phyloP scores from a whole-genome alignment of 202 grass and related monocot genomes.

The Sporobolus alterniflorus region DNA sequence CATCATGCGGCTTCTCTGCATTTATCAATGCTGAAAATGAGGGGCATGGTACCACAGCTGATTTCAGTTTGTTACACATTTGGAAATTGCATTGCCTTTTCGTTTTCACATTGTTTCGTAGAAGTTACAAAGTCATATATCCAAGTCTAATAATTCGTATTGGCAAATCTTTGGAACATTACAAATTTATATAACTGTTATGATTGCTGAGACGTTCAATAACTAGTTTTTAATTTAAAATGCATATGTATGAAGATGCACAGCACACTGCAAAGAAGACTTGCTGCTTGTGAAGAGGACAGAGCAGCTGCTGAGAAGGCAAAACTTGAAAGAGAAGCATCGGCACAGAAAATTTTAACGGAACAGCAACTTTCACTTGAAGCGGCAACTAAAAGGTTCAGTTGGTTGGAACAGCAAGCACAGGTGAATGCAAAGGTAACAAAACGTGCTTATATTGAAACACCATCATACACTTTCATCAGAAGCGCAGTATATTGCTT shows the following conservation, averaged over 20 bases:
- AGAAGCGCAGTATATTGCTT: not conserved
- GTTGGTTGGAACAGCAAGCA: conserved; percentile 63
- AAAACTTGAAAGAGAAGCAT: conserved; percentile 57
- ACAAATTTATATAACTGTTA: not conserved
- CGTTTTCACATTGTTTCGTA: too few species aligned
- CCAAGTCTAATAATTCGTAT: not conserved
- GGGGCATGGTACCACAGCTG: too few species aligned
- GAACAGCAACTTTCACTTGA: conserved; percentile 63
- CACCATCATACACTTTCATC: not conserved
- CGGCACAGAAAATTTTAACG: conserved; percentile 46
- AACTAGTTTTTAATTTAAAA: not conserved
- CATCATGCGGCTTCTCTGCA: not conserved
- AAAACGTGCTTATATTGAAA: not conserved
- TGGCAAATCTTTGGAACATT: not conserved
- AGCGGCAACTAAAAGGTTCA: conserved; percentile 59
- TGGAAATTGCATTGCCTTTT: not conserved
- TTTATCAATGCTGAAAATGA: not conserved
- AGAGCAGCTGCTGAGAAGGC: conserved; percentile 47
- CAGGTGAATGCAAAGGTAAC: conserved; percentile 72
- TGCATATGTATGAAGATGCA: conserved; percentile 39
- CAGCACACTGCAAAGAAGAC: conserved; percentile 52
- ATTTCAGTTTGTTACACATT: not conserved
- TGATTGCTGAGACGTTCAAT: not conserved
- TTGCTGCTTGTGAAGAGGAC: conserved; percentile 40
- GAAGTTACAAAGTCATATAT: too few species aligned